Base-by-base conservation (phyloP, 495 filamentous ascomycete genomes). In the Penicillium pulvis region DNA sequence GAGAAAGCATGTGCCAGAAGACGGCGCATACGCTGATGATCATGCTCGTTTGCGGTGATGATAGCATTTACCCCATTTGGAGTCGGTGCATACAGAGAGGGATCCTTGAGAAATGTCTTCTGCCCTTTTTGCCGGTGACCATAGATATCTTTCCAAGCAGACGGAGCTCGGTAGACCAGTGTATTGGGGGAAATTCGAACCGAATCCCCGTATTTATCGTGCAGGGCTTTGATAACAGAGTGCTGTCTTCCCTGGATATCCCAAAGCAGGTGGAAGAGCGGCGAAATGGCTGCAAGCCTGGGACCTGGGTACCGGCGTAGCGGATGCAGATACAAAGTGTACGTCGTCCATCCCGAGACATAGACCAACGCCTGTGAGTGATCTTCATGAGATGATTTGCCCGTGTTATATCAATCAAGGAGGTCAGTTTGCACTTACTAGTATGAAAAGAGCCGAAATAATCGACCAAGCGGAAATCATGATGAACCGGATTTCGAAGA, bases 81-180 rank as follows among this genome's bases (percentile, higher is more conserved):
- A 39, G 62, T 60, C 8, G 71, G 61, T 19, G 61, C 47, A 35
- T 71, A 68, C 44, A 73, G 56, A 11, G 65, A 55, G 3, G 73
- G 65, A 43, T 84, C 75, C 42, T 72, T 75, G 52, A 63, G 35
- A 28, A 73, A 73, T 12, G 64, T 59, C 4, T 47, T 61, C 17
- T 67, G 63, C 0, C 71, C 78, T 44, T 67, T 62, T 19, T 71
- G 68, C 16, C 71, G 73, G 53, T 82, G 80, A 14, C 78, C 79
- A 67, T 85, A 84, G 42, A 87, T 84, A 30, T 86, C 83, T 41
- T 75, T 78, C 83, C 82, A 87, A 2, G 83, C 84, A 51, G 75
- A 61, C 0, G 81, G 67, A 17, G 73, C 66, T 24, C 63, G 75
- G 65, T 79, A 88, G 0, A 72, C 72, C 14, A 88, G 71, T 49